Percentiles rank a stretch among this genome's conserved stretches.
phyloP scores from a whole-genome alignment of 192 early-diverging fungal species.

The Phycomyces blakesleeanus region DNA sequence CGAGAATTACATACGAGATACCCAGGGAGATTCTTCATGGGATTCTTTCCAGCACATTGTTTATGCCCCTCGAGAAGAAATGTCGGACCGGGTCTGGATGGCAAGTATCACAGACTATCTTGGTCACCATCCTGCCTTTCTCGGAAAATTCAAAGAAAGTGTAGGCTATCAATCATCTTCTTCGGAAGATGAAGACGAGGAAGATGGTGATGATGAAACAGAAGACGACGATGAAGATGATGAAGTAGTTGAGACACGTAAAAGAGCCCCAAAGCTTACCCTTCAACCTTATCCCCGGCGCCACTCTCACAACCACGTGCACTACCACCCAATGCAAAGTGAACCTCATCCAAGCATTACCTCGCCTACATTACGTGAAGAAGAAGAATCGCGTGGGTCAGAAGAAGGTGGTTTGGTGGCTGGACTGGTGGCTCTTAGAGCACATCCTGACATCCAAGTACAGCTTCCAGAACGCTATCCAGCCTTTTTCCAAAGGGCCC shows the following conservation, averaged over 20 bases:
- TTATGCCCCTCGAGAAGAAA: slow-evolving; percentile 24
- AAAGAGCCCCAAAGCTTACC: neutral
- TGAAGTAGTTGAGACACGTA: neutral
- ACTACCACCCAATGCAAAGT: slow-evolving; percentile 11
- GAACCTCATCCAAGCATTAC: slow-evolving; percentile 18
- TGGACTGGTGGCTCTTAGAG: slow-evolving; percentile 2
- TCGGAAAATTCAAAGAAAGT: slow-evolving; percentile 33
- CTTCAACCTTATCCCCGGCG: neutral
- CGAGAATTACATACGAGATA: slow-evolving; percentile 18
- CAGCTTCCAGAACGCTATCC: slow-evolving; percentile 10
- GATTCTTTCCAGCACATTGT: slow-evolving; percentile 24
- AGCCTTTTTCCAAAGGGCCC: slow-evolving; percentile 16
- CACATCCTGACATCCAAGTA: neutral
- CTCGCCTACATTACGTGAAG: slow-evolving; percentile 6
- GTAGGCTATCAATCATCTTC: slow-evolving; percentile 28
- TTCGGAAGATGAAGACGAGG: slow-evolving; percentile 11
- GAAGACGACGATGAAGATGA: slow-evolving; percentile 2
- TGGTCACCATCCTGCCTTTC: slow-evolving; percentile 21
- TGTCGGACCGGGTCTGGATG: slow-evolving; percentile 30
- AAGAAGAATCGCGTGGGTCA: slow-evolving; percentile 2
- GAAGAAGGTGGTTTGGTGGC: neutral
- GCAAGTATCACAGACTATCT: slow-evolving; percentile 12
- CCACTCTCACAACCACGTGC: neutral
- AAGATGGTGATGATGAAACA: neutral
- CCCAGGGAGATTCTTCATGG: slow-evolving; percentile 26